Evolutionary conservation across 305 asterid species (phyloP).

Genomic region (Solanum hybrid): DNA sequence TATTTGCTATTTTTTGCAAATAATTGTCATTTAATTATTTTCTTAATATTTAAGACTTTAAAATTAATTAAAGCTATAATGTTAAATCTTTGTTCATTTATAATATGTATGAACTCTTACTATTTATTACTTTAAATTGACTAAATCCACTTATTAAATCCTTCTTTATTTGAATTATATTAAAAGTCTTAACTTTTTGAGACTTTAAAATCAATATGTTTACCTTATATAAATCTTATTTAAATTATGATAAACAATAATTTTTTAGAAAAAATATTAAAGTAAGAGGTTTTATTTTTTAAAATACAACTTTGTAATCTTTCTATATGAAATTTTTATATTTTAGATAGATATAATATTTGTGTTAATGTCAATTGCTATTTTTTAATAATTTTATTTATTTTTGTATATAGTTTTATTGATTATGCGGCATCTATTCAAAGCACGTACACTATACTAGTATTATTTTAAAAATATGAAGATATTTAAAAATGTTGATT

Average conservation of each 20-base stretch:
- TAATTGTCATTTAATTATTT: neutral
- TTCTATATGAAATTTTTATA: neutral
- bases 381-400: neutral
- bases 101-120: neutral
- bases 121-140: neutral
- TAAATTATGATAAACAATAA: neutral
- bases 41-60: neutral
- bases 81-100: neutral
- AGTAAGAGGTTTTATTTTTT: neutral
- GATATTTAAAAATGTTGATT: neutral
- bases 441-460: neutral
- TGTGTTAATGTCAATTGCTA: neutral
- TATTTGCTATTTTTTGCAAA: neutral
- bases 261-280: neutral
- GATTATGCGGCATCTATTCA: neutral
- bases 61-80: neutral
- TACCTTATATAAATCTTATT: neutral
- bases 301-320: neutral
- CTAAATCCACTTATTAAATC: neutral
- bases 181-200: neutral
- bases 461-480: neutral
- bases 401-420: neutral
- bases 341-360: neutral
- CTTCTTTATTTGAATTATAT: neutral
- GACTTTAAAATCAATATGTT: neutral